Percentiles rank a stretch among this genome's conserved stretches.
These are phyloP conservation scores for Rhizopus delemar DNA, from an alignment of 371 early-diverging fungal genomes.

Conservation along the genomic window DNA sequence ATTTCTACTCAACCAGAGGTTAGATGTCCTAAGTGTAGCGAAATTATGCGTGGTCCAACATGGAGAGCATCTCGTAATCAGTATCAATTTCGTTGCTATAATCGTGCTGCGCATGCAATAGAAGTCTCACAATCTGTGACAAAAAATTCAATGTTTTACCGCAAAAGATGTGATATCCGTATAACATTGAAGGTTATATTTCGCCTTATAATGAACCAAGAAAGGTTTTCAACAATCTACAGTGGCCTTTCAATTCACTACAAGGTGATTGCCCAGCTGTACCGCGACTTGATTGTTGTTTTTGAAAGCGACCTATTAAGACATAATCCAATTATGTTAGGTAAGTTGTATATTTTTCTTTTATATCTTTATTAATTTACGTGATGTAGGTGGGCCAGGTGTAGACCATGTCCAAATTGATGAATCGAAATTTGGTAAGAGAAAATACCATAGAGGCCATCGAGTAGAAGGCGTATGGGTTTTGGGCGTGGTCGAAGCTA, in stretches of 20 bases:
- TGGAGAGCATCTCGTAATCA: neutral
- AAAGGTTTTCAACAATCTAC: neutral
- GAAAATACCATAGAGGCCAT: conserved; percentile 8
- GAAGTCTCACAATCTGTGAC: neutral
- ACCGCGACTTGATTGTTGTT: neutral
- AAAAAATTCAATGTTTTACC: neutral
- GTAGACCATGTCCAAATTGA: conserved; percentile 9
- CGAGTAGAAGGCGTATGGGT: conserved; percentile 16
- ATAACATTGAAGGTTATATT: neutral
- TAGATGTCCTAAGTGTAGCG: neutral
- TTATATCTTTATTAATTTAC: neutral
- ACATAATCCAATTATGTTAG: neutral
- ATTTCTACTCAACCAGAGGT: too few relatives aligned
- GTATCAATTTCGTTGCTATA: neutral
- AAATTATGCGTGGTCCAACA: neutral
- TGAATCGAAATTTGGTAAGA: conserved; percentile 14
- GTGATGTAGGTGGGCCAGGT: neutral
- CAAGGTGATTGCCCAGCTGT: neutral
- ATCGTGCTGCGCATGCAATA: neutral
- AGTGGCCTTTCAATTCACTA: neutral
- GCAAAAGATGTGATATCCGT: neutral
- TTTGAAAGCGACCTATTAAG: neutral
- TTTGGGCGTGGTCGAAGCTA: conserved; percentile 2
- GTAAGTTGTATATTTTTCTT: neutral
- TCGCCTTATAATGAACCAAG: neutral